phyloP scores from a whole-genome alignment of 495 filamentous ascomycete genomes.

The Beverwykella pulmonaria region DNA sequence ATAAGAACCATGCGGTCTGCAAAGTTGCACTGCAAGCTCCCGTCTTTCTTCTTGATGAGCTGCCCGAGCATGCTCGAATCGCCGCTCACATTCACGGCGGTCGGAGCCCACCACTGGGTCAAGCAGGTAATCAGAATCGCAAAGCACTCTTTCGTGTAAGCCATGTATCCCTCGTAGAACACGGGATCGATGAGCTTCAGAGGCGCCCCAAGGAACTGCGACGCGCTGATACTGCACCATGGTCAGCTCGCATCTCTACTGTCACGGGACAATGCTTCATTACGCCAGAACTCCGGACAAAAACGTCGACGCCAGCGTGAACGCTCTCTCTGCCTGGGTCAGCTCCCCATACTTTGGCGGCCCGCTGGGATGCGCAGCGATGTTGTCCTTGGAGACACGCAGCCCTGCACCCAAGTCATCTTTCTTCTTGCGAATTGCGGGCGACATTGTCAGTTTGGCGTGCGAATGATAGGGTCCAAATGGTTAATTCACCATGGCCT shows the following conservation, averaged over 20 bases:
- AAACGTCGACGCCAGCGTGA: conserved; percentile 48
- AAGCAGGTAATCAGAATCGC: conserved; percentile 49
- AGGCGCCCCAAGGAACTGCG: conserved; percentile 48
- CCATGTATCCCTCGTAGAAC: conserved; percentile 50
- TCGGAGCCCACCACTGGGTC: conserved; percentile 50
- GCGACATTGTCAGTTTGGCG: conserved; percentile 6
- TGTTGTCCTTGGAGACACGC: conserved; percentile 40
- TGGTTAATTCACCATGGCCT: conserved; percentile 1
- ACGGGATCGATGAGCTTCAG: conserved; percentile 47
- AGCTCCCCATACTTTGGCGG: conserved; percentile 45
- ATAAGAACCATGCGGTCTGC: conserved; percentile 47
- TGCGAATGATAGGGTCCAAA: not conserved
- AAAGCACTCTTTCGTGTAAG: conserved; percentile 50
- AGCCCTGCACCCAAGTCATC: conserved; percentile 39
- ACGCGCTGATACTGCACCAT: conserved; percentile 43
- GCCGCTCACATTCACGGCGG: conserved; percentile 47
- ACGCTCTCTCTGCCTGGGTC: conserved; percentile 47
- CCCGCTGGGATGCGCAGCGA: conserved; percentile 45
- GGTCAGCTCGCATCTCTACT: not conserved
- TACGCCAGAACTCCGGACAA: conserved; percentile 47
- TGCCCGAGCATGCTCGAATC: conserved; percentile 48
- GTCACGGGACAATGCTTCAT: not conserved
- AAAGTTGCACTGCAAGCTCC: conserved; percentile 48
- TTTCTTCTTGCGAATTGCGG: conserved; percentile 28
- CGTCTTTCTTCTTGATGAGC: conserved; percentile 45